Conservation (phyloP, 148 eudicot genomes). For the Chenopodium formosanum region DNA sequence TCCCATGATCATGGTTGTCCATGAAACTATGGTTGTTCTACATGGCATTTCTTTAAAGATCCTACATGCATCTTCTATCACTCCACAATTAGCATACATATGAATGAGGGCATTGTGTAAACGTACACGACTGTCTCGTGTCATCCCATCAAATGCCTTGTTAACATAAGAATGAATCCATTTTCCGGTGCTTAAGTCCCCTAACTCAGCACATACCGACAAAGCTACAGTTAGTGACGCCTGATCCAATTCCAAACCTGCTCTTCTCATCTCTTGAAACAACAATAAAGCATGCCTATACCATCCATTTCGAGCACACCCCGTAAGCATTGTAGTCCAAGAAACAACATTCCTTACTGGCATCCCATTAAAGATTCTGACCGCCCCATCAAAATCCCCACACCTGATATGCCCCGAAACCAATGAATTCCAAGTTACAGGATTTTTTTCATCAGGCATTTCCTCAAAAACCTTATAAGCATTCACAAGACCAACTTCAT, state of each 20-base stretch:
- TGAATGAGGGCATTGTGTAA: slow-evolving; percentile 58
- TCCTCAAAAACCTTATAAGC: slow-evolving; percentile 52
- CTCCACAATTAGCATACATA: slow-evolving; percentile 73
- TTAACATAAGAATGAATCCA: slow-evolving; percentile 53
- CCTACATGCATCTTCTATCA: slow-evolving; percentile 46
- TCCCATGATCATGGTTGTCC: slow-evolving; percentile 77
- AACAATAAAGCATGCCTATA: slow-evolving; percentile 41
- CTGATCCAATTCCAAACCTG: slow-evolving; percentile 45
- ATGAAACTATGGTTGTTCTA: slow-evolving; percentile 51
- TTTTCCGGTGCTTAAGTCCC: slow-evolving; percentile 53
- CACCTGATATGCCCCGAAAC: slow-evolving; percentile 41
- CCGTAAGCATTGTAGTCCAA: slow-evolving; percentile 66
- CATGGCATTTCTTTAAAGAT: slow-evolving; percentile 43
- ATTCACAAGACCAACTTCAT: slow-evolving; percentile 23
- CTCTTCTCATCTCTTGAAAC: slow-evolving; percentile 46
- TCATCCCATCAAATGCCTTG: slow-evolving; percentile 17
- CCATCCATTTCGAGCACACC: slow-evolving; percentile 49
- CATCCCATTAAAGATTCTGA: slow-evolving; percentile 43
- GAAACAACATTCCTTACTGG: slow-evolving; percentile 55
- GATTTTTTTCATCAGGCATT: slow-evolving; percentile 47
- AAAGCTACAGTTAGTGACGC: slow-evolving; percentile 49
- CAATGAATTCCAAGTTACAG: slow-evolving; percentile 56
- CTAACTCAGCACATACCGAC: slow-evolving; percentile 65
- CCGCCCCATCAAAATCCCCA: slow-evolving; percentile 40
- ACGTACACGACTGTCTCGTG: slow-evolving; percentile 19